Evolutionary conservation across 371 early-diverging fungal genomes (phyloP).

Genomic region (Mortierella sp.): DNA sequence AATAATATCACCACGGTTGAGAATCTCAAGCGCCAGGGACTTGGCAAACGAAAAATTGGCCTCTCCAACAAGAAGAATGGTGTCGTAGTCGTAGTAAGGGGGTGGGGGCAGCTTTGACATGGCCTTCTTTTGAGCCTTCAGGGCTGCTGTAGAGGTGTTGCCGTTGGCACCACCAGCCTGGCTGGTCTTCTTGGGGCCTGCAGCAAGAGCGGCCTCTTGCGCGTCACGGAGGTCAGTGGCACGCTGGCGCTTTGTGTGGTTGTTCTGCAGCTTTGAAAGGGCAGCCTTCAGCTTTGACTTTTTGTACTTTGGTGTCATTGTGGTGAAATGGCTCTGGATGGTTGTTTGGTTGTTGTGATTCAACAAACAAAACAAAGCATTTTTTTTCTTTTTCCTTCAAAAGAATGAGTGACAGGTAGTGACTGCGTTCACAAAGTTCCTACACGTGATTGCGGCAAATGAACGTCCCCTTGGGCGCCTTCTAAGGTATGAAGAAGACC

Average conservation of each 20-base stretch:
- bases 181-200: conserved; percentile 33
- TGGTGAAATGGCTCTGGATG: neutral
- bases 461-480: too few species aligned
- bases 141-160: conserved; percentile 4
- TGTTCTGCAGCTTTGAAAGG: conserved; percentile 44
- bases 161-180: conserved; percentile 15
- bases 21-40: conserved; percentile 70
- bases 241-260: conserved; percentile 47
- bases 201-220: conserved; percentile 47
- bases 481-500: too few species aligned
- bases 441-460: neutral
- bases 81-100: conserved; percentile 65
- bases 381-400: neutral
- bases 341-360: conserved; percentile 4
- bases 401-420: neutral
- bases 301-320: conserved; percentile 53
- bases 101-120: conserved; percentile 54
- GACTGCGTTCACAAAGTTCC: neutral
- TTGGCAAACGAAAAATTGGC: conserved; percentile 93
- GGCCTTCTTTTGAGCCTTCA: conserved; percentile 44
- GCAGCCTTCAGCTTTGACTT: conserved; percentile 55
- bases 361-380: neutral
- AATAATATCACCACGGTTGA: conserved; percentile 68
- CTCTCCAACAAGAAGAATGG: conserved; percentile 80
- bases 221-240: conserved; percentile 47